Evolutionary conservation across 1,284 basidiomycete genomes (phyloP).

Genomic region (Cutaneotrichosporon cutaneum): DNA sequence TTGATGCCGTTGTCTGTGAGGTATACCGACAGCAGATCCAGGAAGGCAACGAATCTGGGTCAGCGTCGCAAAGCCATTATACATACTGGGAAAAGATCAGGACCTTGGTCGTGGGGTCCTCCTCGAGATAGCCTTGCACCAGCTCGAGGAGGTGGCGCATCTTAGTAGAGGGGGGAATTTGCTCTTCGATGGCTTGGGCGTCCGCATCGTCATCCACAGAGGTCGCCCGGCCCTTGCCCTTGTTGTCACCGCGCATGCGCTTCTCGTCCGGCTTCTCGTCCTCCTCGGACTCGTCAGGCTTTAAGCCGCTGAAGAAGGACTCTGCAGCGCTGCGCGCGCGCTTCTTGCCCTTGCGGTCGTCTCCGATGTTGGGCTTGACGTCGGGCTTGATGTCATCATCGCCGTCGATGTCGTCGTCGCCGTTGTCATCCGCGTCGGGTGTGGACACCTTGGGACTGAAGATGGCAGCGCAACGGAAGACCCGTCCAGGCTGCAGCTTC

Average conservation of each 20-base stretch:
- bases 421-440: conserved; percentile 15
- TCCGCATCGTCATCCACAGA: conserved; percentile 10
- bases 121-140: conserved; percentile 31
- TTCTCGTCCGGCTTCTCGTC: conserved; percentile 11
- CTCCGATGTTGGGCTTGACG: not conserved
- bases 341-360: conserved; percentile 38
- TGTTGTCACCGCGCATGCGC: conserved; percentile 8
- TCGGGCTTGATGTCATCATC: conserved; percentile 9
- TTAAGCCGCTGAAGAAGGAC: conserved; percentile 4
- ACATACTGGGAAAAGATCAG: conserved; percentile 43
- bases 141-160: conserved; percentile 41
- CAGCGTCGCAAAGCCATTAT: not conserved
- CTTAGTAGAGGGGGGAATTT: conserved; percentile 40
- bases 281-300: not conserved
- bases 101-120: conserved; percentile 37
- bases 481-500: conserved; percentile 30
- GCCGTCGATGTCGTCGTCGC: conserved; percentile 17
- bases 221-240: conserved; percentile 15
- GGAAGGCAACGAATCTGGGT: conserved; percentile 40
- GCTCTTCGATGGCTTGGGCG: conserved; percentile 8
- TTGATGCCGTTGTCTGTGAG: conserved; percentile 32
- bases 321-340: conserved; percentile 15
- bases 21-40: conserved; percentile 40
- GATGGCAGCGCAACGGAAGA: conserved; percentile 44
- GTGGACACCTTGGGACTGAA: conserved; percentile 28